Evolutionary conservation across 768 basidiomycete species (phyloP).

Genomic region (Podaxis sp.): DNA sequence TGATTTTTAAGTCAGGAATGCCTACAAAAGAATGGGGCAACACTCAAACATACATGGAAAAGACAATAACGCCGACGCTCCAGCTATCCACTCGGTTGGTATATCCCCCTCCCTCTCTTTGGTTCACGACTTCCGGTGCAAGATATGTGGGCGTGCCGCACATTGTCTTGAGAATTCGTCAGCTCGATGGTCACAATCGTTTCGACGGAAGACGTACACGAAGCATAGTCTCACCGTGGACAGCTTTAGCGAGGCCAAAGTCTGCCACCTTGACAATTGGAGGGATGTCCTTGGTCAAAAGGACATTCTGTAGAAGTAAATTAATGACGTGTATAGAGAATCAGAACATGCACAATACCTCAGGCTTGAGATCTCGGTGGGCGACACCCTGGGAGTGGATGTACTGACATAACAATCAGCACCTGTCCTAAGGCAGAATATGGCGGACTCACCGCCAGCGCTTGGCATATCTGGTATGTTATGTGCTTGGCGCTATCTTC

Average conservation of each 20-base stretch:
- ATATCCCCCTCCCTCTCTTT: constrained; percentile 66
- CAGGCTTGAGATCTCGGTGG: constrained; percentile 93
- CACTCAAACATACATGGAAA: constrained; percentile 62
- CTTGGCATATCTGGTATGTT: constrained; percentile 80
- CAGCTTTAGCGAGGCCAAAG: constrained; percentile 94
- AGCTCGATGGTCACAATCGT: not conserved
- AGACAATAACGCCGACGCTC: constrained; percentile 95
- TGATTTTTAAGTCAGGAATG: constrained; percentile 9
- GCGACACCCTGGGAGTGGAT: constrained; percentile 74
- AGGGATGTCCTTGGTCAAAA: constrained; percentile 68
- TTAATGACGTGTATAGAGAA: not conserved
- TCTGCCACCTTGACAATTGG: constrained; percentile 88
- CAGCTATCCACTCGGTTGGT: constrained; percentile 90
- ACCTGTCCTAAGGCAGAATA: not conserved
- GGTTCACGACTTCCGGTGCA: constrained; percentile 85
- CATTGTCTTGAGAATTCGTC: constrained; percentile 59
- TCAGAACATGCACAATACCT: constrained; percentile 35
- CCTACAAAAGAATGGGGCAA: not conserved
- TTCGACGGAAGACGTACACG: constrained; percentile 40
- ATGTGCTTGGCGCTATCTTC: constrained; percentile 63
- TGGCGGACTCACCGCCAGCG: constrained; percentile 50
- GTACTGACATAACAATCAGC: constrained; percentile 33
- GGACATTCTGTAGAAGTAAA: constrained; percentile 57
- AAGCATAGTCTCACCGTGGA: constrained; percentile 73
- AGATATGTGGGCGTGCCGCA: constrained; percentile 96